A percentile compares a stretch with the other conserved stretches of the same genome.
Conservation (phyloP, 805 yeast species). For the Henningerozyma blattae region DNA sequence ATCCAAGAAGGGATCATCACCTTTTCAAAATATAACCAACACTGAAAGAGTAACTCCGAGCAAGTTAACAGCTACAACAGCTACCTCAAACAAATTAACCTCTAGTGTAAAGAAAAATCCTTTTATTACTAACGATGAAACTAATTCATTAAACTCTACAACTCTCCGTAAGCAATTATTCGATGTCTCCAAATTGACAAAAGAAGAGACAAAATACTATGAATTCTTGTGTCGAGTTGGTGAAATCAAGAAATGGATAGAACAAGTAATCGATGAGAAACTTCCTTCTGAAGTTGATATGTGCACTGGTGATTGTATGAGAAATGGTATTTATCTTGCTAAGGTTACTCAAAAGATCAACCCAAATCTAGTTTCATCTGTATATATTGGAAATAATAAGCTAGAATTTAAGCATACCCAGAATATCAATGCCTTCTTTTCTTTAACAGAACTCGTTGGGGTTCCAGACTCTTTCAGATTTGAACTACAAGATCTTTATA, state of each 20-base stretch:
- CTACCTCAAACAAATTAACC: not conserved
- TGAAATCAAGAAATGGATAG: conserved; percentile 78
- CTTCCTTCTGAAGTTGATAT: conserved; percentile 48
- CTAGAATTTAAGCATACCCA: conserved; percentile 86
- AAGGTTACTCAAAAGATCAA: conserved; percentile 60
- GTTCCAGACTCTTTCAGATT: conserved; percentile 84
- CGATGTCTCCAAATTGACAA: conserved; percentile 2
- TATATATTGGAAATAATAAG: conserved; percentile 45
- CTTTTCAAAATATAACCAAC: not conserved
- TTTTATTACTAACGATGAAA: not conserved
- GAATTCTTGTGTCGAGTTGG: conserved; percentile 72
- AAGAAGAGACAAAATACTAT: conserved; percentile 36
- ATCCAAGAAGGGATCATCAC: not conserved
- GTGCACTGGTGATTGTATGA: conserved; percentile 42
- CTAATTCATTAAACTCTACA: not conserved
- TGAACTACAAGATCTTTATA: conserved; percentile 87
- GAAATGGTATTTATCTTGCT: conserved; percentile 82
- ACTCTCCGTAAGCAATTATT: not conserved
- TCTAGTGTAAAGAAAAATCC: not conserved
- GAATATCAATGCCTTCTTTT: conserved; percentile 75
- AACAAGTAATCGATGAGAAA: conserved; percentile 43
- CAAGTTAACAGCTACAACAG: not conserved
- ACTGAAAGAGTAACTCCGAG: not conserved
- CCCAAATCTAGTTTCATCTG: conserved; percentile 46
- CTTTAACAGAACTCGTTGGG: conserved; percentile 51